Evolutionary conservation across 2,329 filamentous ascomycete species (phyloP).

Genomic region (Sphaerulina populicola): DNA sequence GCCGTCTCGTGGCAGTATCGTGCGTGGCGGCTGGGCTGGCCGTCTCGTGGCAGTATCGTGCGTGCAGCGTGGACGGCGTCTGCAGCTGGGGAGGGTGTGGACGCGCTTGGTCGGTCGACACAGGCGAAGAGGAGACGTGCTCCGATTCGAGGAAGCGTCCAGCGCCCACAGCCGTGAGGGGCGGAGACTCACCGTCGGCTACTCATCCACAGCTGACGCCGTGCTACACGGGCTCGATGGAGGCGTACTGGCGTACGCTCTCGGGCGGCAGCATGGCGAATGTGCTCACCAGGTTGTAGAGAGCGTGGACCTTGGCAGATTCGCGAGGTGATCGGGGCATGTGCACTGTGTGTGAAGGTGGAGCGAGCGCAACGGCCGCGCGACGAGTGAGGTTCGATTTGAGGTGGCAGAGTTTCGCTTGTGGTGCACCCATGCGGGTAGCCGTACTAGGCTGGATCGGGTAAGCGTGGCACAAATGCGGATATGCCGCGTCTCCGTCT

Average conservation of each 20-base stretch:
- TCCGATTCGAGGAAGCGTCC: not conserved
- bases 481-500: no score
- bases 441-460: not conserved
- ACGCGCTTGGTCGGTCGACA: not conserved
- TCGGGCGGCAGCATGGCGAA: not conserved
- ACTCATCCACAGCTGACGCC: not conserved
- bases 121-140: not conserved
- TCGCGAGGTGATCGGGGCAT: not conserved
- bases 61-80: not conserved
- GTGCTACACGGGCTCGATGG: not conserved
- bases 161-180: not conserved
- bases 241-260: not conserved
- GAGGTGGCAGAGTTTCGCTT: not conserved
- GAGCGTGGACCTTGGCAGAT: not conserved
- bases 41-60: not conserved
- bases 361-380: not conserved
- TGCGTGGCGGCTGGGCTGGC: not conserved
- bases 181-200: not conserved
- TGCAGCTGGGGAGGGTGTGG: not conserved
- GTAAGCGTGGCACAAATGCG: no score
- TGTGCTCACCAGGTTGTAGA: not conserved
- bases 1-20: not conserved
- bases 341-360: not conserved
- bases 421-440: not conserved
- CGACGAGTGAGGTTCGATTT: not conserved